These are phyloP conservation scores for Paraglomus occultum DNA, from an alignment of 192 early-diverging fungal species.

Conservation along the genomic window DNA sequence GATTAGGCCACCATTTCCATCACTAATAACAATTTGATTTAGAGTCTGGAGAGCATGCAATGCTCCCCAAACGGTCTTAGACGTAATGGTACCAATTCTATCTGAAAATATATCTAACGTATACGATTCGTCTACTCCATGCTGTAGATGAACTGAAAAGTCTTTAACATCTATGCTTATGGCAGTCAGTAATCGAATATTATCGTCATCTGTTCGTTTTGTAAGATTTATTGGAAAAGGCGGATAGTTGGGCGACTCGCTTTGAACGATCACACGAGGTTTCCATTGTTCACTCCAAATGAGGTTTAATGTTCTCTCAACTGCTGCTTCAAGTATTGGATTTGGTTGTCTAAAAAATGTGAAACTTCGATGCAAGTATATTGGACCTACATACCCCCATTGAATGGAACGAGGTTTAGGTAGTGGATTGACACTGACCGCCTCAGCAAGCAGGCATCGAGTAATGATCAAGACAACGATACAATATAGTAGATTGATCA, in stretches of 20 bases:
- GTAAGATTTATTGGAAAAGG: conserved; percentile 32
- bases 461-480: too few relatives aligned
- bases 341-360: conserved; percentile 31
- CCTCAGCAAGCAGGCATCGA: too few relatives aligned
- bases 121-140: conserved; percentile 72
- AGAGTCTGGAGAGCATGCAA: conserved; percentile 71
- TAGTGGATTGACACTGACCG: conserved; percentile 45
- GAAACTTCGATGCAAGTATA: conserved; percentile 34
- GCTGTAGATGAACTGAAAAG: conserved; percentile 48
- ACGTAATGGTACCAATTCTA: conserved; percentile 53
- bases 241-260: conserved; percentile 31
- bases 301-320: conserved; percentile 47
- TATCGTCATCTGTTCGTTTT: conserved; percentile 29
- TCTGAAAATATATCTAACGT: conserved; percentile 54
- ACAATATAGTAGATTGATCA: too few relatives aligned
- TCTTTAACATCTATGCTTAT: conserved; percentile 50
- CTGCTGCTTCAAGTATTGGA: conserved; percentile 43
- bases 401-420: conserved; percentile 37
- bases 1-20: conserved; percentile 40
- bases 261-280: conserved; percentile 43
- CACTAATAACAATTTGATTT: conserved; percentile 59
- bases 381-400: conserved; percentile 38
- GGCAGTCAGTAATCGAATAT: too few relatives aligned
- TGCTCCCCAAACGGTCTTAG: conserved; percentile 65
- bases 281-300: conserved; percentile 52